A percentile compares a stretch with the other conserved stretches of the same genome.
phyloP scores from a whole-genome alignment of 176 grass and related monocot genomes.

The Carex pumila region DNA sequence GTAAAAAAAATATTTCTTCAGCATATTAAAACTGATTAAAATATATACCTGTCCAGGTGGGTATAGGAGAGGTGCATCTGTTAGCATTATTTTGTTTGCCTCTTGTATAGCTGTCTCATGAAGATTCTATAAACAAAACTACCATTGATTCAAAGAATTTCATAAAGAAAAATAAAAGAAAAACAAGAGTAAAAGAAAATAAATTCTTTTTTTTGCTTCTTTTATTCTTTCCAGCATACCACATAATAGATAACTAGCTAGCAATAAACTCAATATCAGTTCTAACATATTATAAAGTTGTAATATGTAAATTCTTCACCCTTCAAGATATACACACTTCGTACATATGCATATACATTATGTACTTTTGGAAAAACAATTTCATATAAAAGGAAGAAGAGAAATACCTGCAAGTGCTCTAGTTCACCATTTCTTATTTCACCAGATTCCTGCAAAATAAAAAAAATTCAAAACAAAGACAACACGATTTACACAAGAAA shows the following conservation, averaged over 20 bases:
- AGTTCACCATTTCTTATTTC: constrained; percentile 53
- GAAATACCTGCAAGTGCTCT: constrained; percentile 58
- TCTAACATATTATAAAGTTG: constrained; percentile 1
- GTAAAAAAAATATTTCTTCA: background rate
- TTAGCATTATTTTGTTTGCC: constrained; percentile 89
- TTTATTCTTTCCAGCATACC: constrained; percentile 3
- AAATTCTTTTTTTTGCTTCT: constrained; percentile 5
- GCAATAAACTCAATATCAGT: background rate
- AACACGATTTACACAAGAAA: background rate
- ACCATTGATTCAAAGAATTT: background rate
- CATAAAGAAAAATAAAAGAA: constrained; percentile 12
- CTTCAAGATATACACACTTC: background rate
- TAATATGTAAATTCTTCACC: background rate
- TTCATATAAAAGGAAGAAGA: constrained; percentile 4
- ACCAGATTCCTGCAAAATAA: constrained; percentile 45
- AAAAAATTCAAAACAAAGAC: background rate
- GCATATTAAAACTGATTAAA: constrained; percentile 7
- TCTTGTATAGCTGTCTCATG: constrained; percentile 38
- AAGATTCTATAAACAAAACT: constrained; percentile 45
- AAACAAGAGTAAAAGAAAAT: background rate
- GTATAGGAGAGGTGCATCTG: constrained; percentile 88
- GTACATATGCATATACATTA: constrained; percentile 9
- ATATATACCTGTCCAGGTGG: constrained; percentile 76
- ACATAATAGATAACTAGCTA: constrained; percentile 3
- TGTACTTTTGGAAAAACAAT: constrained; percentile 1